Base-by-base conservation (phyloP, 768 basidiomycete species). In the Cantharellus anzutake region DNA sequence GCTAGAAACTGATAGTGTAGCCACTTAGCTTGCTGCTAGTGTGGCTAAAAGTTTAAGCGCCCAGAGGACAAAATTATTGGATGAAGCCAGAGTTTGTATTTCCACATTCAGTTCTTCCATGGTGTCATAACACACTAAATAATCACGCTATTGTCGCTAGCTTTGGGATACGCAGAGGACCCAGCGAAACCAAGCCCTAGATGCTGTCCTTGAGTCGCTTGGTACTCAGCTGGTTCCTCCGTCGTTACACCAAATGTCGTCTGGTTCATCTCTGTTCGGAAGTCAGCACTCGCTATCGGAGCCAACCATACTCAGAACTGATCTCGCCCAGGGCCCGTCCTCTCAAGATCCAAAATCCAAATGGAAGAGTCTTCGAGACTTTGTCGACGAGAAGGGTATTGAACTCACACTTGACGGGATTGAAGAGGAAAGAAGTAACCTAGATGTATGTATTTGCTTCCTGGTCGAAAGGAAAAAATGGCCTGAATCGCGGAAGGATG, bases 341-440 rank as follows among this genome's bases (percentile, higher is more conserved):
- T 48, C 44, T 11, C 7, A 56, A 20, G 56, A 62, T 16, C 55
- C 58, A 29, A 62, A 62, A 20, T 42, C 72, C 44, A 74, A 72
- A 40, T 89, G 87, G 87, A 90, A 87, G 74, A 85, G 83, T 0
- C 67, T 90, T 41, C 78, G 88, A 41, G 86, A 90, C 67, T 90
- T 91, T 68, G 84, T 89, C 41, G 85, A 89, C 64, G 88, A 91
- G 64, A 76, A 80, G 39, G 83, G 80, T 4, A 81, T 90, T 42
- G 88, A 91, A 59, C 83, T 86, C 62, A 75, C 80, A 20, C 67
- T 84, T 52, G 88, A 90, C 59, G 74, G 73, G 1, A 78, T 90
- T 55, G 88, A 91, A 65, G 75, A 72, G 59, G 84, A 88, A 59
- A 73, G 86, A 55, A 74, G 72, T 62, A 72, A 73, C 39, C 71